Evolutionary conservation across 805 yeast species (phyloP), one percentile per base, ranked within the genome.

Genomic region (Saccharomycopsis malanga): DNA sequence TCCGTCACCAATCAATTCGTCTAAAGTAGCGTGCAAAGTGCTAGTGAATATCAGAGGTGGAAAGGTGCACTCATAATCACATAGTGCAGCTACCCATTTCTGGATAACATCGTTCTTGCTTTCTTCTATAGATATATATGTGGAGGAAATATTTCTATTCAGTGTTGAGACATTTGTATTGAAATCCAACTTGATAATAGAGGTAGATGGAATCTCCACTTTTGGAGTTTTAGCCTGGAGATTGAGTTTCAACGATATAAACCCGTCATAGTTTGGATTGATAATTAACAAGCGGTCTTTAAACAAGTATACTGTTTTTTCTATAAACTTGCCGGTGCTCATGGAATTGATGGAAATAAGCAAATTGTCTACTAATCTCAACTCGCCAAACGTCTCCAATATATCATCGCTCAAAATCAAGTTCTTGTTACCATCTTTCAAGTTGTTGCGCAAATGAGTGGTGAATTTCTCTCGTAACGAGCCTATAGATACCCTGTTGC

Each of bases 1-100:
- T 14, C n/a, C 38, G 7, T 7, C 7, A 34, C 30, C 30, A 7
- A 27, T 27, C 12, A 27, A 9, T 27, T 27, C 30, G 12, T 27
- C 12, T 12, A 34, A 34, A 15, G 25, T 24, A 1, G 41, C 34
- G 10, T n/a, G 30, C 39, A 50, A 36, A 24, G 52, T 51, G n/a
- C 49, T 35, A 15, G 54, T 48, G 27, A 51, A 42, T 1, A 51
- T 20, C 34, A 18, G 39, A 2, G 53, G 35, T 17, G 54, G 54
- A 40, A 51, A 45, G 34, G 29, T 23, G 22, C 54, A 48, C n/a
- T 51, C 54, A 17, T 43, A 39, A 36, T 51, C 54, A 39, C 20
- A 48, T 20, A 51, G 30, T 2, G 53, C 54, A 18, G 50, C 53
- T 18, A 48, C 52, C 54, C 54, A 51, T 42, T 51, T 51, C 22